These are phyloP conservation scores for Nicotiana undulata DNA, from an alignment of 257 asterid genomes.

Conservation along the genomic window DNA sequence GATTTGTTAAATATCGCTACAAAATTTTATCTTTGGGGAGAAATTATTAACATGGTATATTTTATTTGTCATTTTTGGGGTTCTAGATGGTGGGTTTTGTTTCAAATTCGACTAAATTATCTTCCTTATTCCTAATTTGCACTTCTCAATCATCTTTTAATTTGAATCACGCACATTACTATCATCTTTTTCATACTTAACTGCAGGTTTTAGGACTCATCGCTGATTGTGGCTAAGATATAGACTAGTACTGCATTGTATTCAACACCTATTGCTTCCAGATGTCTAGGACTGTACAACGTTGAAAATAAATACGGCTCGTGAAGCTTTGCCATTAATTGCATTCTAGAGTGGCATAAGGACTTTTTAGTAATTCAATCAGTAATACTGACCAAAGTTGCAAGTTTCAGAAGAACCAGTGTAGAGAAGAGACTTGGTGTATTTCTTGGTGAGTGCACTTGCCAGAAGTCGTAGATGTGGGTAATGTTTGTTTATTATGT, in stretches of 20 bases:
- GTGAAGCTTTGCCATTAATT: constrained; percentile 52
- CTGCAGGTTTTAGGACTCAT: constrained; percentile 76
- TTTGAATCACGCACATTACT: constrained; percentile 31
- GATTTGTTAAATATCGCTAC: background rate
- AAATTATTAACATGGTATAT: background rate
- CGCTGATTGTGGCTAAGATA: constrained; percentile 56
- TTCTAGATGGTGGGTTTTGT: background rate
- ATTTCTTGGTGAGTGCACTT: constrained; percentile 51
- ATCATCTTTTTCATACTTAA: constrained; percentile 41
- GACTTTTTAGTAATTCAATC: constrained; percentile 41
- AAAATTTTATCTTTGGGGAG: background rate
- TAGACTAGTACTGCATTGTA: constrained; percentile 33
- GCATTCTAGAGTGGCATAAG: constrained; percentile 42
- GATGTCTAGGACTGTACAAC: constrained; percentile 23
- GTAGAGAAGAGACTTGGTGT: constrained; percentile 32
- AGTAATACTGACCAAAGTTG: constrained; percentile 34
- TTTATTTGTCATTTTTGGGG: background rate
- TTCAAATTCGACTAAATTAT: too few relatives aligned
- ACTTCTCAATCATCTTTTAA: too few relatives aligned
- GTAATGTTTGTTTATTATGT: constrained; percentile 1
- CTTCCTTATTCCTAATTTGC: too few relatives aligned
- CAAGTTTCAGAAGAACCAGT: constrained; percentile 32
- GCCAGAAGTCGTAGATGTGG: background rate
- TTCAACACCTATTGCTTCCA: constrained; percentile 37
- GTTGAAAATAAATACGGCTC: constrained; percentile 42